Conservation (phyloP, 2,329 filamentous ascomycete genomes). For the Cadophora luteo-olivacea region DNA sequence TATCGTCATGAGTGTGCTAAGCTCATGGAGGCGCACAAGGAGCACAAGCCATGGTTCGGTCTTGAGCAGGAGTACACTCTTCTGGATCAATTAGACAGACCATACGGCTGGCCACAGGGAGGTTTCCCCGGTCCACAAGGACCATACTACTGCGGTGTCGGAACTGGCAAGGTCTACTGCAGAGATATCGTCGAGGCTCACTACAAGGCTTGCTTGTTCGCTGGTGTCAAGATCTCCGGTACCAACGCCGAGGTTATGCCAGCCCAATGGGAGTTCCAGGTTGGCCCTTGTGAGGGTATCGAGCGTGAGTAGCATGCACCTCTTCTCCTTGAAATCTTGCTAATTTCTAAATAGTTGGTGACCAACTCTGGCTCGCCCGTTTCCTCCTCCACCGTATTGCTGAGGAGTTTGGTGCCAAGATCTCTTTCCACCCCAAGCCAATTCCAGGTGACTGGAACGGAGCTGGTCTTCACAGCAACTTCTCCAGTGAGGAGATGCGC, state of each 20-base stretch:
- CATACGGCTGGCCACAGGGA: constrained; percentile 88
- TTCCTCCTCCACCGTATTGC: constrained; percentile 90
- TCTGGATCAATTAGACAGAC: constrained; percentile 83
- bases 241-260: constrained; percentile 99
- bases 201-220: constrained; percentile 85
- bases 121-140: constrained; percentile 85
- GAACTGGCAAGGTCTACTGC: constrained; percentile 95
- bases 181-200: constrained; percentile 96
- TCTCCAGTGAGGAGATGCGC: constrained; percentile 89
- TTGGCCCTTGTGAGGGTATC: constrained; percentile 89
- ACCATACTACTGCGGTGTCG: constrained; percentile 98
- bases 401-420: constrained; percentile 95
- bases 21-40: constrained; percentile 86
- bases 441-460: constrained; percentile 98
- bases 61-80: constrained; percentile 98
- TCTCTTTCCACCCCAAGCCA: constrained; percentile 95
- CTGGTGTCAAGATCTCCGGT: constrained; percentile 91
- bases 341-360: constrained; percentile 70
- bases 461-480: constrained; percentile 91
- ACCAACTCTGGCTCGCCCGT: constrained; percentile 93
- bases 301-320: constrained; percentile 61
- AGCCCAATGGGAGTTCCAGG: constrained; percentile 97
- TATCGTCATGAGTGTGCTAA: constrained; percentile 90
- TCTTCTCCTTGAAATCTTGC: constrained; percentile 20
- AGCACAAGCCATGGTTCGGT: constrained; percentile 94